phyloP scores from a whole-genome alignment of 345 rosid species.

The Laguncularia racemosa region DNA sequence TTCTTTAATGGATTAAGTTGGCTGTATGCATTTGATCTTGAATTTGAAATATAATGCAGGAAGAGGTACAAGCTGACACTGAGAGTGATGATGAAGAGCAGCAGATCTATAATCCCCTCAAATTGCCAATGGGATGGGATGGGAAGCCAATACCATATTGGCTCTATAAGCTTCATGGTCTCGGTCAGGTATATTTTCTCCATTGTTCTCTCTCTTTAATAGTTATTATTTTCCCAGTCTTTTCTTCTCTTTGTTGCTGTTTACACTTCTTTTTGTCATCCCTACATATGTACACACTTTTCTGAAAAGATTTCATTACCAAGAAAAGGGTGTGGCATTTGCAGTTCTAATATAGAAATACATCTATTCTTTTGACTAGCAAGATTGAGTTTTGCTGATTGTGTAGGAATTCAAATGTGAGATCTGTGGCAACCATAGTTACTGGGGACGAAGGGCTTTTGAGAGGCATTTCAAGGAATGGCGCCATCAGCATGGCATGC shows the following conservation, averaged over 20 bases:
- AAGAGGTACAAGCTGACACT: conserved; percentile 78
- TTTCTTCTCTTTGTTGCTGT: too few species aligned
- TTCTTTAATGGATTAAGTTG: not conserved
- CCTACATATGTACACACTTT: too few species aligned
- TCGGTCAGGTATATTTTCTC: conserved; percentile 64
- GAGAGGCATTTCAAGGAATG: conserved; percentile 98
- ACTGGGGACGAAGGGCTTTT: conserved; percentile 96
- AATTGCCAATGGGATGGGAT: conserved; percentile 98
- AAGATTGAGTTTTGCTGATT: not conserved
- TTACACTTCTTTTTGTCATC: too few species aligned
- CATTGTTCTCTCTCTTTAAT: not conserved
- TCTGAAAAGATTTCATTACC: too few species aligned
- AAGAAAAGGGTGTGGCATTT: too few species aligned
- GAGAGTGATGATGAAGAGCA: conserved; percentile 99
- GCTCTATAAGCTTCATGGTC: conserved; percentile 99
- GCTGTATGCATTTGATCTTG: not conserved
- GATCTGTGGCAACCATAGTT: conserved; percentile 92
- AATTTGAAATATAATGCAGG: conserved; percentile 36
- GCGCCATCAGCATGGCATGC: conserved; percentile 99
- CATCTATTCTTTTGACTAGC: too few species aligned
- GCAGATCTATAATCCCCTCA: conserved; percentile 88
- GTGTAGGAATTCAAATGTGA: conserved; percentile 89
- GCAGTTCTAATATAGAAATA: too few species aligned
- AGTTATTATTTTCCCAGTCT: not conserved
- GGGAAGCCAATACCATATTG: conserved; percentile 99